Conservation (phyloP, 257 asterid species). For the Solanum etuberosum region DNA sequence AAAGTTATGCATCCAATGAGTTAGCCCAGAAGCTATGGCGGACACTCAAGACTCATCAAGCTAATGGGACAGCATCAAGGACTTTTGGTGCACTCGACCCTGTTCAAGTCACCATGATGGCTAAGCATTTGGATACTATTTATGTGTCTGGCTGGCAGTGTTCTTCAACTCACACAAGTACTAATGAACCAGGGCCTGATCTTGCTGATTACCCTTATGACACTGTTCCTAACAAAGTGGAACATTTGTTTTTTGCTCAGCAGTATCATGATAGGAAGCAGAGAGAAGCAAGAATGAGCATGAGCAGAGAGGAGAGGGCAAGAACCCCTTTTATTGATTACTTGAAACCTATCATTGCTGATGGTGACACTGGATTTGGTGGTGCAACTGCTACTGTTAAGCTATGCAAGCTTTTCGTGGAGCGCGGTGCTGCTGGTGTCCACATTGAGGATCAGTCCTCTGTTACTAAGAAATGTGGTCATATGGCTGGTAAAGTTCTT, state of each 20-base stretch:
- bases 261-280: slow-evolving; percentile 94
- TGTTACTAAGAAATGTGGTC: slow-evolving; percentile 88
- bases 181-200: slow-evolving; percentile 97
- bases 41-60: slow-evolving; percentile 80
- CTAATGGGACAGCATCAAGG: slow-evolving; percentile 79
- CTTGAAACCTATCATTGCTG: slow-evolving; percentile 88
- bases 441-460: slow-evolving; percentile 98
- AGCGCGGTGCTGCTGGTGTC: slow-evolving; percentile 98
- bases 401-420: slow-evolving; percentile 88
- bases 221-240: slow-evolving; percentile 96
- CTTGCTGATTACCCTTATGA: slow-evolving; percentile 96
- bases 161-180: slow-evolving; percentile 89
- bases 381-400: slow-evolving; percentile 95
- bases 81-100: slow-evolving; percentile 97
- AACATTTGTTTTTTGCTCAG: slow-evolving; percentile 85
- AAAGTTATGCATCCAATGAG: slow-evolving; percentile 69
- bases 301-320: slow-evolving; percentile 72
- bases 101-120: slow-evolving; percentile 98
- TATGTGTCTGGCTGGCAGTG: slow-evolving; percentile 99
- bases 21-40: slow-evolving; percentile 94
- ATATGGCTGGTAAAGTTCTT: slow-evolving; percentile 96
- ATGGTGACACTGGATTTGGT: slow-evolving; percentile 96
- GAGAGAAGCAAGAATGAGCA: slow-evolving; percentile 79
- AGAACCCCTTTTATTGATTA: slow-evolving; percentile 65
- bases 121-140: slow-evolving; percentile 72